These are phyloP conservation scores for Lophium mytilinum DNA, from an alignment of 495 filamentous ascomycete species.

Conservation along the genomic window DNA sequence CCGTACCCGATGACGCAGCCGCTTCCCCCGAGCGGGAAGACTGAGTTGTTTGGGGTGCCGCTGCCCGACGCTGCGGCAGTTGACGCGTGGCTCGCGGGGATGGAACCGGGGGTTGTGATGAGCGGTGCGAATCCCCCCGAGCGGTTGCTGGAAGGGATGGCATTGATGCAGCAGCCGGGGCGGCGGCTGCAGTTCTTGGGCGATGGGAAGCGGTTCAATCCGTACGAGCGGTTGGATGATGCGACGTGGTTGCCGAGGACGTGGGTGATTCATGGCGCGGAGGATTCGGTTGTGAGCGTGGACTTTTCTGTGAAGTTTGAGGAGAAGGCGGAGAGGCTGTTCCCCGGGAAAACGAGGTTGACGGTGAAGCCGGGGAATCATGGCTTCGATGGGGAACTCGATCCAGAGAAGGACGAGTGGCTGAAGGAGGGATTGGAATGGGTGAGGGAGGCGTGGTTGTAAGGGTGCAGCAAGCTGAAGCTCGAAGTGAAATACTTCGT, in stretches of 20 bases:
- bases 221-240: constrained; percentile 10
- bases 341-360: constrained; percentile 5
- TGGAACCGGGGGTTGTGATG: constrained; percentile 6
- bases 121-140: background rate
- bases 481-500: too few relatives aligned
- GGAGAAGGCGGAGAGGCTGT: constrained; percentile 7
- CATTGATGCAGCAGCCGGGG: constrained; percentile 6
- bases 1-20: constrained; percentile 20
- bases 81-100: constrained; percentile 3
- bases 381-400: constrained; percentile 18
- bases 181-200: constrained; percentile 12
- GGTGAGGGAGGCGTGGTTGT: constrained; percentile 11
- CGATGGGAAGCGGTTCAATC: constrained; percentile 2
- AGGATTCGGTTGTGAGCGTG: constrained; percentile 16
- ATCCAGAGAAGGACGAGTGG: constrained; percentile 13
- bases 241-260: constrained; percentile 7
- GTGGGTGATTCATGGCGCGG: constrained; percentile 19
- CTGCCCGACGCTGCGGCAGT: constrained; percentile 2
- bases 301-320: constrained; percentile 11
- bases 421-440: constrained; percentile 19
- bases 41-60: background rate
- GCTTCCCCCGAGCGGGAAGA: background rate
- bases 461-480: background rate
- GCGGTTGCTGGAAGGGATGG: constrained; percentile 4
- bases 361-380: constrained; percentile 11